These are phyloP conservation scores for Staphylotrichum longicolle DNA, from an alignment of 495 filamentous ascomycete genomes.

Conservation along the genomic window DNA sequence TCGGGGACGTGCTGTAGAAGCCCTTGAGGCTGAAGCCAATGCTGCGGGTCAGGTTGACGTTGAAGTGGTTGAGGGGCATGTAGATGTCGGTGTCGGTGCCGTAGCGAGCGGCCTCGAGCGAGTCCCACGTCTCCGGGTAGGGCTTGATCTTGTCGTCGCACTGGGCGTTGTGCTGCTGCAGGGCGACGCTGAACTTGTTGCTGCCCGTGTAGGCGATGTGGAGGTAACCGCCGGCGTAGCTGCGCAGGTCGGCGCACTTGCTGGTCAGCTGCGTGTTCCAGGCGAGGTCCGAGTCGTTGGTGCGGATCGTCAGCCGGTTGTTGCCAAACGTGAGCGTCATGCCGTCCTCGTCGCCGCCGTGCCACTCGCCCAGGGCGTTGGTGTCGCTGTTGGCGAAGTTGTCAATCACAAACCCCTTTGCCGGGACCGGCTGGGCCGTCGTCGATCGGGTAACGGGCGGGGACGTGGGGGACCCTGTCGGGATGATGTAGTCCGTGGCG, in stretches of 20 bases:
- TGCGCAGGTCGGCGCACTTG: slow-evolving; percentile 58
- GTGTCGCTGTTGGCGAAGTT: slow-evolving; percentile 53
- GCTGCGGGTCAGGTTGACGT: slow-evolving; percentile 56
- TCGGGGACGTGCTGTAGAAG: slow-evolving; percentile 58
- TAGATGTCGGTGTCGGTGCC: slow-evolving; percentile 61
- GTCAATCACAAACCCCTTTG: slow-evolving; percentile 63
- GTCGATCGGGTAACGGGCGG: slow-evolving; percentile 36
- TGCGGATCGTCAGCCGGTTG: slow-evolving; percentile 56
- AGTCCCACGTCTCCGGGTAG: slow-evolving; percentile 73
- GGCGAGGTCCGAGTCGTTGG: slow-evolving; percentile 64
- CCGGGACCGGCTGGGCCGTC: slow-evolving; percentile 48
- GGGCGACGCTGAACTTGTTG: slow-evolving; percentile 63
- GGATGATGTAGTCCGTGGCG: slow-evolving; percentile 50
- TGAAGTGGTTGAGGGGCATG: slow-evolving; percentile 72
- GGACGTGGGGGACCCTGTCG: slow-evolving; percentile 31
- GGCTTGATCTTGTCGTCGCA: slow-evolving; percentile 61
- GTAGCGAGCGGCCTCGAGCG: slow-evolving; percentile 67
- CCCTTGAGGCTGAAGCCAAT: slow-evolving; percentile 68
- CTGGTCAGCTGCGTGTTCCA: slow-evolving; percentile 65
- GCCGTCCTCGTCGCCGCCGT: slow-evolving; percentile 62
- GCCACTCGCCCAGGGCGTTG: slow-evolving; percentile 69
- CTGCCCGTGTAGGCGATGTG: slow-evolving; percentile 69
- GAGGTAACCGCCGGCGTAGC: slow-evolving; percentile 60
- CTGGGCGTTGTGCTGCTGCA: slow-evolving; percentile 68
- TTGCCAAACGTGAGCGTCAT: slow-evolving; percentile 51